Evolutionary conservation across 1,139 yeast species (phyloP).

Genomic region (Diutina pseudorugosa): DNA sequence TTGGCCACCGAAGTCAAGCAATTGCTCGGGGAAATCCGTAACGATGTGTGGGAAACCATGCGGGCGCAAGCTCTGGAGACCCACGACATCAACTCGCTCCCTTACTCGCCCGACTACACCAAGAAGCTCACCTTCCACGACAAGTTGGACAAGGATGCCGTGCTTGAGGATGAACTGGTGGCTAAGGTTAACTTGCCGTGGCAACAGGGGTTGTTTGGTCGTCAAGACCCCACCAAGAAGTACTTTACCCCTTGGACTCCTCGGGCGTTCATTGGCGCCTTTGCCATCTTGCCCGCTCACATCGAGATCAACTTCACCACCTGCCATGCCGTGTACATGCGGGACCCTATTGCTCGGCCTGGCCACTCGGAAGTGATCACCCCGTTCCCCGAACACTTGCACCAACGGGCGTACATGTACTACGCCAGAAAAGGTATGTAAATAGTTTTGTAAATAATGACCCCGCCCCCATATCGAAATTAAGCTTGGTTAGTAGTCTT

Average conservation of each 20-base stretch:
- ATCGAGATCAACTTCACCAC: conserved; percentile 81
- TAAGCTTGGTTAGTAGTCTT: not conserved
- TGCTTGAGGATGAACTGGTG: conserved; percentile 40
- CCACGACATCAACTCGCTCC: conserved; percentile 18
- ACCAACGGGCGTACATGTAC: conserved; percentile 93
- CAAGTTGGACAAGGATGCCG: conserved; percentile 33
- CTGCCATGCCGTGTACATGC: conserved; percentile 87
- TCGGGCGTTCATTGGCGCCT: conserved; percentile 85
- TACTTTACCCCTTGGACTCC: conserved; percentile 97
- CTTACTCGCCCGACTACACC: conserved; percentile 49
- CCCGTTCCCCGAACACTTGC: conserved; percentile 75
- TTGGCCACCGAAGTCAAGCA: conserved; percentile 39
- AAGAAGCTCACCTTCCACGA: conserved; percentile 37
- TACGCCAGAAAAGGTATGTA: conserved; percentile 71
- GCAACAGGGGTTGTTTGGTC: conserved; percentile 71
- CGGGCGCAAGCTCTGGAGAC: conserved; percentile 21
- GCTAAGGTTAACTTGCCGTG: conserved; percentile 52
- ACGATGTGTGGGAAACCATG: conserved; percentile 36
- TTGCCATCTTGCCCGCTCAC: conserved; percentile 86
- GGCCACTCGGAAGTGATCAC: conserved; percentile 93
- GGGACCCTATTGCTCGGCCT: conserved; percentile 96
- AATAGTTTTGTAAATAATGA: not conserved
- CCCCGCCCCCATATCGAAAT: not conserved
- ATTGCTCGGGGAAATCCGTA: conserved; percentile 41
- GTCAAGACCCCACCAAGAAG: conserved; percentile 61